These are phyloP conservation scores for Chytridiales sp. DNA, from an alignment of 371 early-diverging fungal species.

Conservation along the genomic window DNA sequence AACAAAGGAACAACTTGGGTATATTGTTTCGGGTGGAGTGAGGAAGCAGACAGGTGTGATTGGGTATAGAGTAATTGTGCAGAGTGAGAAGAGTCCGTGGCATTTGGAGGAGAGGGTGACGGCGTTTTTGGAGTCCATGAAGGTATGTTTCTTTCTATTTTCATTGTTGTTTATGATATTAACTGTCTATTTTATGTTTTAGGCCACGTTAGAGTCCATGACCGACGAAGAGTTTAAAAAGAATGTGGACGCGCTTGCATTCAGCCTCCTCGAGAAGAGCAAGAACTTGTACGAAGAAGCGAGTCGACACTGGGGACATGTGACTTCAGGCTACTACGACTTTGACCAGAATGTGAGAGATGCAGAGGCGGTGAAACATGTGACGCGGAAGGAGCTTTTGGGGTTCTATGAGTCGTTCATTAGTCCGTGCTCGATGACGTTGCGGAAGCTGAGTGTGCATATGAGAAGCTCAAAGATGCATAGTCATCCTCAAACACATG, in stretches of 20 bases:
- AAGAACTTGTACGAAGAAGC: conserved; percentile 82
- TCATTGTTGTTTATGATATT: background rate
- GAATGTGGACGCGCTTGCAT: conserved; percentile 70
- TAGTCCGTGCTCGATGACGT: conserved; percentile 51
- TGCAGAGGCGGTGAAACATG: conserved; percentile 29
- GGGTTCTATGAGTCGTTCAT: conserved; percentile 63
- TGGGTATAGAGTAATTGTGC: conserved; percentile 77
- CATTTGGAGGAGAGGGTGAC: conserved; percentile 81
- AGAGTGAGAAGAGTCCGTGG: conserved; percentile 83
- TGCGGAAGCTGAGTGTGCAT: conserved; percentile 70
- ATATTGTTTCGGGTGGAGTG: conserved; percentile 74
- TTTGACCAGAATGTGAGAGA: conserved; percentile 63
- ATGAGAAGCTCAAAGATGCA: conserved; percentile 44
- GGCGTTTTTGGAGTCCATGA: conserved; percentile 64
- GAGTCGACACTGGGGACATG: conserved; percentile 74
- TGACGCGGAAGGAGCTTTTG: conserved; percentile 51
- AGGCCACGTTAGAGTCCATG: conserved; percentile 50
- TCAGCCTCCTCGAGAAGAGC: conserved; percentile 76
- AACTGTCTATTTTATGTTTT: conserved; percentile 40
- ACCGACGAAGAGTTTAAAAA: conserved; percentile 70
- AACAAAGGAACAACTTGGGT: conserved; percentile 79
- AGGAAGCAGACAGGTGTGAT: conserved; percentile 66
- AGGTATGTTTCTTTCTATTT: conserved; percentile 6
- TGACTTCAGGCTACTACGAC: conserved; percentile 78
- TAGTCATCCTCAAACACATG: too few species aligned